phyloP scores from a whole-genome alignment of 1,284 basidiomycete species.

The Sporisorium reilianum region DNA sequence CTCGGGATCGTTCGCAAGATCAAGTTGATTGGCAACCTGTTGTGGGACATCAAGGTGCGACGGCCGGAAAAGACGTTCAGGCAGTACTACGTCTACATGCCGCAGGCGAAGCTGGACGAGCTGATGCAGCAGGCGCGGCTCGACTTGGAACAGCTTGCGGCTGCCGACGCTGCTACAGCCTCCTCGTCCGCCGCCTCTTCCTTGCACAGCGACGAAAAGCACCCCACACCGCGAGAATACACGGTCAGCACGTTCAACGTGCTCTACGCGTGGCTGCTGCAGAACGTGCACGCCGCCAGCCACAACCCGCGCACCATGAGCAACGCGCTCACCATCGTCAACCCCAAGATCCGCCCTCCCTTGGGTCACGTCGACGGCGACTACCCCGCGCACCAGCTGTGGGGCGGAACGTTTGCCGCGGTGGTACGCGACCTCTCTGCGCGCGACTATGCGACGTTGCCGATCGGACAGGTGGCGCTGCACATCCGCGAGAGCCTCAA shows the following conservation, averaged over 20 bases:
- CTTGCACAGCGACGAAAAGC: slow-evolving; percentile 11
- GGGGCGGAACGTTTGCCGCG: slow-evolving; percentile 29
- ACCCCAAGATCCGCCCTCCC: slow-evolving; percentile 25
- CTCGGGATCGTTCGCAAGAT: slow-evolving; percentile 16
- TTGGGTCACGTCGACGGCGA: slow-evolving; percentile 7
- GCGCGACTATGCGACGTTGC: slow-evolving; percentile 9
- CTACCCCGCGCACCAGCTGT: slow-evolving; percentile 23
- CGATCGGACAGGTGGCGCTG: slow-evolving; percentile 23
- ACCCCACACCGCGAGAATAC: not conserved
- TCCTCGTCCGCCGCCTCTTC: not conserved
- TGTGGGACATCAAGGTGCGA: slow-evolving; percentile 30
- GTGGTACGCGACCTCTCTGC: slow-evolving; percentile 10
- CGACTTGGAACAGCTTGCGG: slow-evolving; percentile 12
- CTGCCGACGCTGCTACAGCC: not conserved
- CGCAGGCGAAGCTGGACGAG: slow-evolving; percentile 15
- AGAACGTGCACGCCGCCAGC: slow-evolving; percentile 26
- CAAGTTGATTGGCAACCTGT: slow-evolving; percentile 11
- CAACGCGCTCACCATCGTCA: slow-evolving; percentile 22
- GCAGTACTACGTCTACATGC: slow-evolving; percentile 34
- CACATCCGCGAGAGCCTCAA: slow-evolving; percentile 19
- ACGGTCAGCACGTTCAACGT: slow-evolving; percentile 32
- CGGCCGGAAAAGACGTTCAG: slow-evolving; percentile 20
- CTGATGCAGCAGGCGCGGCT: slow-evolving; percentile 12
- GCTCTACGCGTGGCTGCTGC: slow-evolving; percentile 29
- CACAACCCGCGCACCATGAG: slow-evolving; percentile 2